Evolutionary conservation across 805 yeast genomes (phyloP).

Genomic region (Sugiyamaella marilandica): DNA sequence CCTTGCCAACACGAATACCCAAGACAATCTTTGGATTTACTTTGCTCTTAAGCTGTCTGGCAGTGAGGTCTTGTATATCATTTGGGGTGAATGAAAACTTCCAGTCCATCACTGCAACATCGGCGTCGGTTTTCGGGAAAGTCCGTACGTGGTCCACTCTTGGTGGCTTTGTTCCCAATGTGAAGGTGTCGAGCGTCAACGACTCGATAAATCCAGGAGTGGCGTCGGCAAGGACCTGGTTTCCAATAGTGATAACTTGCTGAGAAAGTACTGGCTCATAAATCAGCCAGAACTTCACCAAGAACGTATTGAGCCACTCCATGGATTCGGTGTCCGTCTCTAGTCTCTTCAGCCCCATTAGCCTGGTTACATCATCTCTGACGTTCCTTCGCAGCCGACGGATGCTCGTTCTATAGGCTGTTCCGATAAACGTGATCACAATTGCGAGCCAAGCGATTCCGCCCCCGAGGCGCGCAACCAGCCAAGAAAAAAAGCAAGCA

Average conservation of each 20-base stretch:
- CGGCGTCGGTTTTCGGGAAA: conserved; percentile 81
- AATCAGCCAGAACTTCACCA: conserved; percentile 88
- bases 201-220: conserved; percentile 84
- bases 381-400: conserved; percentile 70
- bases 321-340: conserved; percentile 89
- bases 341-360: conserved; percentile 69
- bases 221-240: conserved; percentile 72
- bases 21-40: conserved; percentile 79
- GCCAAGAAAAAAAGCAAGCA: conserved; percentile 70
- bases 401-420: conserved; percentile 78
- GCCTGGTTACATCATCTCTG: conserved; percentile 81
- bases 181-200: conserved; percentile 81
- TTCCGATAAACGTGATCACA: conserved; percentile 53
- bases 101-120: conserved; percentile 98
- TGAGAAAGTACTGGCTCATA: conserved; percentile 87
- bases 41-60: conserved; percentile 76
- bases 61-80: conserved; percentile 74
- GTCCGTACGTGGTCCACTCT: conserved; percentile 88
- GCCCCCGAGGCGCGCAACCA: conserved; percentile 70
- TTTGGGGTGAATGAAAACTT: conserved; percentile 89
- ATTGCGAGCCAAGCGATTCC: conserved; percentile 78
- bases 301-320: conserved; percentile 90
- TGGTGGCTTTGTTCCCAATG: conserved; percentile 94
- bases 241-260: conserved; percentile 79
- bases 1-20: conserved; percentile 73